Conservation (phyloP, 2,329 filamentous ascomycete genomes). For the Scopulariopsis brevicaulis region DNA sequence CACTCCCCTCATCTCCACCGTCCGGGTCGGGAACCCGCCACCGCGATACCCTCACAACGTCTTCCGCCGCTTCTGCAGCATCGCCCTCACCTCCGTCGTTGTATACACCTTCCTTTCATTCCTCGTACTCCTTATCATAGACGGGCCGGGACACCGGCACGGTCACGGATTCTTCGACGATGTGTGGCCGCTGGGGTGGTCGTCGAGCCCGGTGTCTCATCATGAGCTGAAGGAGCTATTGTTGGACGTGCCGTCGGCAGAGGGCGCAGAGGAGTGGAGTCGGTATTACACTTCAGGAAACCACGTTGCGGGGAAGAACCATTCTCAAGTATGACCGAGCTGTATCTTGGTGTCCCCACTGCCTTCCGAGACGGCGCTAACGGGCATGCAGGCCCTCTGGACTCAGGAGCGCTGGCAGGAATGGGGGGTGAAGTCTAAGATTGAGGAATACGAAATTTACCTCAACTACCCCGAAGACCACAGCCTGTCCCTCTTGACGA, state of each 20-base stretch:
- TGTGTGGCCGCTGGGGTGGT: constrained; percentile 12
- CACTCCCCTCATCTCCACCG: constrained; percentile 56
- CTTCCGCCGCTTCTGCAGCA: constrained; percentile 54
- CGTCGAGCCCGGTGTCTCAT: constrained; percentile 15
- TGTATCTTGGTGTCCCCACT: not conserved
- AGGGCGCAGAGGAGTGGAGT: constrained; percentile 59
- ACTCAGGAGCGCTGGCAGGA: constrained; percentile 63
- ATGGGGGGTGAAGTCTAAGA: constrained; percentile 53
- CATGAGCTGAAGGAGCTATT: constrained; percentile 44
- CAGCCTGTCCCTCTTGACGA: constrained; percentile 48
- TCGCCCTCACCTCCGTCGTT: constrained; percentile 44
- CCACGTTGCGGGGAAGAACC: constrained; percentile 68
- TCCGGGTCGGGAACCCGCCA: constrained; percentile 40
- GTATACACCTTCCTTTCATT: constrained; percentile 38
- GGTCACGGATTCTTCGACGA: constrained; percentile 14
- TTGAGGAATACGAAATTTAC: constrained; percentile 65
- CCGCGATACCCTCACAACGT: constrained; percentile 47
- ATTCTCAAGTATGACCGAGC: constrained; percentile 43
- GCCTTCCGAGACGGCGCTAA: constrained; percentile 4
- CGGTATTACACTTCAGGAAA: constrained; percentile 66
- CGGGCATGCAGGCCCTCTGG: constrained; percentile 47
- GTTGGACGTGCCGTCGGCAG: constrained; percentile 43
- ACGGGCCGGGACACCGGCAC: constrained; percentile 22
- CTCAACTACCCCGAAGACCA: constrained; percentile 69
- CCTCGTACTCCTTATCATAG: constrained; percentile 31